A percentile compares a stretch with the other conserved stretches of the same genome.
These are phyloP conservation scores for Elaeis guineensis DNA, from an alignment of 176 grass and related monocot species.

Conservation along the genomic window DNA sequence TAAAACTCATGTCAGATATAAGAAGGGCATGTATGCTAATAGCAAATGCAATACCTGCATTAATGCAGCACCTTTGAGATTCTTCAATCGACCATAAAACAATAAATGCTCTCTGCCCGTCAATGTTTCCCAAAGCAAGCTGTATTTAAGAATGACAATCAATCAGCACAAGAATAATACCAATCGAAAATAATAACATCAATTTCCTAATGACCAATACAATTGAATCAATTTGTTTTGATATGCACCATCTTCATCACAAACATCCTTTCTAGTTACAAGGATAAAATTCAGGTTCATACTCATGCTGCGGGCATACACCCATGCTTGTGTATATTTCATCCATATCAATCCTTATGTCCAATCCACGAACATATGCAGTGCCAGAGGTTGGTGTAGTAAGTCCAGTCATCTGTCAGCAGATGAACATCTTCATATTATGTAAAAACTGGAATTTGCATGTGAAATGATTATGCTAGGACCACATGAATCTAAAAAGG, in stretches of 20 bases:
- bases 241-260: no score
- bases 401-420: conserved; percentile 77
- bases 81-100: conserved; percentile 92
- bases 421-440: background rate
- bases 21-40: background rate
- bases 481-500: background rate
- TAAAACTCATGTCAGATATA: background rate
- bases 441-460: no score
- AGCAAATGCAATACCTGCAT: conserved; percentile 36
- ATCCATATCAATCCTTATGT: conserved; percentile 66
- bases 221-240: no score
- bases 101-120: conserved; percentile 80
- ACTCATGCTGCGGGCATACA: conserved; percentile 96
- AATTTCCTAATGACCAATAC: no score
- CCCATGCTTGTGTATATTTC: conserved; percentile 86
- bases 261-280: no score
- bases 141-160: conserved; percentile 26
- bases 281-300: conserved; percentile 3
- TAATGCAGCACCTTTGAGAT: conserved; percentile 61
- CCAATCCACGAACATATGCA: conserved; percentile 76
- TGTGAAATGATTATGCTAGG: conserved; percentile 1
- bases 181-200: no score
- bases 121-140: conserved; percentile 95
- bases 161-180: background rate
- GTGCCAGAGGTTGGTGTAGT: conserved; percentile 65